These are phyloP conservation scores for Otatea glauca DNA, from an alignment of 176 grass and related monocot species.

Conservation along the genomic window DNA sequence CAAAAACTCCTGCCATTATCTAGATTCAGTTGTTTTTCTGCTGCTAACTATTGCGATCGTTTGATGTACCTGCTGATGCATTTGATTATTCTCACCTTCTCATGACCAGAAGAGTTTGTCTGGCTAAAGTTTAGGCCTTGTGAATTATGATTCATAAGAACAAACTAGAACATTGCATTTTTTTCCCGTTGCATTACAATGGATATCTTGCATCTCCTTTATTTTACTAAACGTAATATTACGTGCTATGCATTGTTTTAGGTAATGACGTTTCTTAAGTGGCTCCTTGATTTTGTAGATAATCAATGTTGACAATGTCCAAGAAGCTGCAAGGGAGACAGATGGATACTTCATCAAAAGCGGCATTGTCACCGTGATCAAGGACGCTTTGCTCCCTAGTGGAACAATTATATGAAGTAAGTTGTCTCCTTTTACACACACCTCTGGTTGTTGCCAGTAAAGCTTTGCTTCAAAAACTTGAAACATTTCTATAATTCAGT, in stretches of 20 bases:
- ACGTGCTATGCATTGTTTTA: background rate
- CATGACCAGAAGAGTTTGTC: background rate
- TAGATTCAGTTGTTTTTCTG: background rate
- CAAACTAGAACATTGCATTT: conserved; percentile 15
- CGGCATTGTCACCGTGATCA: conserved; percentile 89
- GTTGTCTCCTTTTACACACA: background rate
- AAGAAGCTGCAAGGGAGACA: conserved; percentile 84
- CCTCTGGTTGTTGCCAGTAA: background rate
- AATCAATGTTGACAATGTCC: conserved; percentile 79
- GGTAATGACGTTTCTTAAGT: conserved; percentile 1
- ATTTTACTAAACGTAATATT: conserved; percentile 1
- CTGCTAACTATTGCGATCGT: background rate
- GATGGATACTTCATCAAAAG: conserved; percentile 99
- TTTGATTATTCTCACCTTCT: background rate
- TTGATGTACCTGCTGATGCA: conserved; percentile 20
- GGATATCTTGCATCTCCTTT: background rate
- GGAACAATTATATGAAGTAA: conserved; percentile 83
- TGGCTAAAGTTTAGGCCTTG: background rate
- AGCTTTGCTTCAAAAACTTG: background rate
- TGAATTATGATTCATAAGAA: background rate
- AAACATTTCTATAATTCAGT: background rate
- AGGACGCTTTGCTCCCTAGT: conserved; percentile 89
- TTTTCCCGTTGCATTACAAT: background rate
- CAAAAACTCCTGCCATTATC: background rate
- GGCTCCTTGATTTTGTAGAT: conserved; percentile 57